phyloP scores from a whole-genome alignment of 805 yeast species.

The Yarrowia bubula region DNA sequence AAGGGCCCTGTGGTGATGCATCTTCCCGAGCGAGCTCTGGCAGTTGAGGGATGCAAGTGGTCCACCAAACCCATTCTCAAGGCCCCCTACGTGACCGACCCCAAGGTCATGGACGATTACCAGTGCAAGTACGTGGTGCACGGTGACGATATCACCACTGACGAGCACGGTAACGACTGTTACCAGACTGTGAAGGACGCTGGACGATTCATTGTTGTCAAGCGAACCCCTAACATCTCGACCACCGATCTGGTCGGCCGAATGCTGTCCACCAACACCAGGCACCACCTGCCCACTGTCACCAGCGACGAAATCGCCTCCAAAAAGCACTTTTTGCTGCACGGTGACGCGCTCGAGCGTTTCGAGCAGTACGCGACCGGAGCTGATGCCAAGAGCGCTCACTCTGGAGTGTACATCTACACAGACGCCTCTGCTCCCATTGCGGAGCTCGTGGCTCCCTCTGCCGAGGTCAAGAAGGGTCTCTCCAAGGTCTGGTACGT shows the following conservation, averaged over 20 bases:
- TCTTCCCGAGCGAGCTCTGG: conserved; percentile 71
- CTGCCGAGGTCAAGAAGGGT: conserved; percentile 18
- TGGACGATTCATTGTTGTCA: conserved; percentile 88
- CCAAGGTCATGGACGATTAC: conserved; percentile 67
- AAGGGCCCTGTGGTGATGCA: conserved; percentile 96
- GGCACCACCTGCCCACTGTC: conserved; percentile 51
- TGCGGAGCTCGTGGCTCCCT: conserved; percentile 10
- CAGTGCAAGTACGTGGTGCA: conserved; percentile 92
- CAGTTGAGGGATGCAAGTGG: conserved; percentile 92
- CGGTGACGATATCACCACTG: conserved; percentile 97
- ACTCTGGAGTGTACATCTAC: conserved; percentile 56
- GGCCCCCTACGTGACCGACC: conserved; percentile 95
- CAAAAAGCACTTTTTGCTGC: conserved; percentile 35
- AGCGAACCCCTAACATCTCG: conserved; percentile 88
- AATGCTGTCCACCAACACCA: conserved; percentile 62
- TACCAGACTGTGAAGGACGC: conserved; percentile 77
- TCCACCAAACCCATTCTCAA: conserved; percentile 62
- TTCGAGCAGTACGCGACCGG: conserved; percentile 61
- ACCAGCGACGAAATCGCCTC: conserved; percentile 31
- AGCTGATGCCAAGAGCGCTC: conserved; percentile 55
- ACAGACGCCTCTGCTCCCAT: conserved; percentile 34
- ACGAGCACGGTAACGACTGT: conserved; percentile 92
- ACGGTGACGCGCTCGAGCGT: conserved; percentile 43
- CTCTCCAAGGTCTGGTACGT: conserved; percentile 48
- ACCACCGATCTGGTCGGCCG: conserved; percentile 94